Evolutionary conservation across 441 rosid genomes (phyloP), one percentile per base, ranked within the genome.

Genomic region (Adansonia gregorii): DNA sequence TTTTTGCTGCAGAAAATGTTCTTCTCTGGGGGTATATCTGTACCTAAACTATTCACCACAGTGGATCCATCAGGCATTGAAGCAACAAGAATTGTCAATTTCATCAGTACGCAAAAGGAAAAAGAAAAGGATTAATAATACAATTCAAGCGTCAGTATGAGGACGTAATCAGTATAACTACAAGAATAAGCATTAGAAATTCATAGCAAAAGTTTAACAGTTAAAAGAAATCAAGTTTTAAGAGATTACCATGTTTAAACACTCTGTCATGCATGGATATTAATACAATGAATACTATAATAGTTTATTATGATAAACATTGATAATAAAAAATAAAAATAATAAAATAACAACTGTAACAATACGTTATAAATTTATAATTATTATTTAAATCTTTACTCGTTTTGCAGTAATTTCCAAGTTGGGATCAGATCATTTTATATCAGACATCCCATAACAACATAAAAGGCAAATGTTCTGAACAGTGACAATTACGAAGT

Each of bases 11-110:
- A 83, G 88, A 83, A 78, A 86, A 83, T 14, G 86, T 86, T 5
- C 27, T 81, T 83, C 70, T 86, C 86, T 6, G 83, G 85, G 39
- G 86, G 86, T 19, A 79, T 86, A 85, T 83, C 86, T 1, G 83
- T 81, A 17, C 86, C 88, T 73, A 84, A 78, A 48, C 35, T 82
- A 41, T 46, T 86, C 79, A 79, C 81, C 10, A 73, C 76, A 4
- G 63, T 59, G 14, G 84, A 79, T 72, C 14, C 76, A 46, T 81
- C 78, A 35, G 69, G 65, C 78, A 48, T 51, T 70, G 66, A 84
- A 15, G 72, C 79, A 72, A 41, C 80, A 55, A 85, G 84, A 75
- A 56, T 61, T 35, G 56, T 64, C 48, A 76, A 81, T 20, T 74
- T 80, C 80, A 75, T 56, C 76, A 5, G 68, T 79, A 72, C 65